Evolutionary conservation across 495 filamentous ascomycete genomes (phyloP).

Genomic region (Daldinia caldariorum): DNA sequence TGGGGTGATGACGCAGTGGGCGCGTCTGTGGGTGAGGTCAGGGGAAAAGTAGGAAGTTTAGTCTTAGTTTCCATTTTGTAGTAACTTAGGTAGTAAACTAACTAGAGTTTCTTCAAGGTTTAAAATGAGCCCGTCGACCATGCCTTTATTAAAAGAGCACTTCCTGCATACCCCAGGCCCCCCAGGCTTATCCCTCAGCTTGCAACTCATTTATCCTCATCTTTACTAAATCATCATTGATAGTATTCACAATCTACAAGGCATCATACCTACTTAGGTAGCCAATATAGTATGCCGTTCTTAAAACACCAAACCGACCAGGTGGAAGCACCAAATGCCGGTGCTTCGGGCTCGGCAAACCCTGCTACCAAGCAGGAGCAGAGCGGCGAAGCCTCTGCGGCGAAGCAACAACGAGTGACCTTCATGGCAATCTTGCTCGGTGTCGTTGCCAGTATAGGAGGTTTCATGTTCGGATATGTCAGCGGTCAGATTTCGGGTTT

Average conservation of each 20-base stretch:
- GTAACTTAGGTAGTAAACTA: no score
- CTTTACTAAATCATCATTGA: slow-evolving; percentile 3
- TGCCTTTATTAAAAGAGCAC: slow-evolving; percentile 9
- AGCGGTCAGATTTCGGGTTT: slow-evolving; percentile 65
- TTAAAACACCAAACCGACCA: slow-evolving; percentile 36
- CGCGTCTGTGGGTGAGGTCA: neutral
- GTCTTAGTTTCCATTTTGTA: slow-evolving; percentile 7
- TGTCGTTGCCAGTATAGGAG: slow-evolving; percentile 70
- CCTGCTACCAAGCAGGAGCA: slow-evolving; percentile 35
- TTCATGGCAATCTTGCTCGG: slow-evolving; percentile 54
- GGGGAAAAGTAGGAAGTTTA: slow-evolving; percentile 14
- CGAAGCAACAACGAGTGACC: slow-evolving; percentile 48
- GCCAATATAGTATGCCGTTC: slow-evolving; percentile 30
- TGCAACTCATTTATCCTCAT: slow-evolving; percentile 14
- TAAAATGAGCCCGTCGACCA: slow-evolving; percentile 27
- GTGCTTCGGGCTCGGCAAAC: slow-evolving; percentile 9
- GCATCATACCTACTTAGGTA: neutral
- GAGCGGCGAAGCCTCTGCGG: slow-evolving; percentile 8
- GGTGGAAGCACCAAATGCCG: slow-evolving; percentile 35
- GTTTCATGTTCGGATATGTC: slow-evolving; percentile 83
- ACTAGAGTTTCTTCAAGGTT: slow-evolving; percentile 19
- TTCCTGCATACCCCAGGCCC: slow-evolving; percentile 22
- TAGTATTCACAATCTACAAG: slow-evolving; percentile 6
- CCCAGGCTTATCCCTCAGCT: slow-evolving; percentile 20
- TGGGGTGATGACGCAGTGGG: slow-evolving; percentile 39